Evolutionary conservation across 2,329 filamentous ascomycete species (phyloP).

Genomic region (Aspergillus sp.): DNA sequence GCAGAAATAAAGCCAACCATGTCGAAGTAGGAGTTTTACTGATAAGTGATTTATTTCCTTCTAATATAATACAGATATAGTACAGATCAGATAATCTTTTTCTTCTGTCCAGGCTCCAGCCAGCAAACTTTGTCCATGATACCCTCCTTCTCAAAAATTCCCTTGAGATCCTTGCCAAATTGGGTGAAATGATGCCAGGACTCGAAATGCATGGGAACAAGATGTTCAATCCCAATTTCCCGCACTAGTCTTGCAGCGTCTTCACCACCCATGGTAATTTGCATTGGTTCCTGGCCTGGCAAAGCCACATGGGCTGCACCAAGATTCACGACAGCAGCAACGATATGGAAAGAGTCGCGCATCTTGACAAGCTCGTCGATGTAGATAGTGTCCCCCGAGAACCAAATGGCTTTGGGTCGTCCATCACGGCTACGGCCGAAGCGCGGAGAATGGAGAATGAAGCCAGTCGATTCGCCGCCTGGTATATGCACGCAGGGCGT

Average conservation of each 20-base stretch:
- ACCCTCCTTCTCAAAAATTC: slow-evolving; percentile 29
- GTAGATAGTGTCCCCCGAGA: slow-evolving; percentile 19
- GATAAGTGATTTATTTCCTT: not conserved
- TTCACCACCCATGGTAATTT: slow-evolving; percentile 43
- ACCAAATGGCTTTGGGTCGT: not conserved
- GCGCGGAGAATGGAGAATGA: slow-evolving; percentile 29
- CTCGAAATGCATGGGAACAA: slow-evolving; percentile 46
- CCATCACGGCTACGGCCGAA: slow-evolving; percentile 29
- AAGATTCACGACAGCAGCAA: slow-evolving; percentile 34
- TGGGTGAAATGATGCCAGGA: slow-evolving; percentile 42
- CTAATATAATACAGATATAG: not conserved
- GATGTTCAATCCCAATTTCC: slow-evolving; percentile 34
- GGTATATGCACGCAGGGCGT: slow-evolving; percentile 41
- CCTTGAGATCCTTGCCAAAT: slow-evolving; percentile 20
- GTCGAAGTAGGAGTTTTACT: too few species aligned
- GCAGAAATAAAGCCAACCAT: not conserved
- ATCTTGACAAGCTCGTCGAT: slow-evolving; percentile 32
- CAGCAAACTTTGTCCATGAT: slow-evolving; percentile 30
- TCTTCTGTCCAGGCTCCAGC: slow-evolving; percentile 23
- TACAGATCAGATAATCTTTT: slow-evolving; percentile 1
- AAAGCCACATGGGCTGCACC: slow-evolving; percentile 25
- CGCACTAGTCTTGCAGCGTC: slow-evolving; percentile 35
- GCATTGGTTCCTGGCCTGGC: slow-evolving; percentile 17
- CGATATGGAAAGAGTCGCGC: slow-evolving; percentile 28
- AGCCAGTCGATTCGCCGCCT: slow-evolving; percentile 39